Evolutionary conservation across 2,329 filamentous ascomycete genomes (phyloP).

Genomic region (Sodiomyces alkalinus): DNA sequence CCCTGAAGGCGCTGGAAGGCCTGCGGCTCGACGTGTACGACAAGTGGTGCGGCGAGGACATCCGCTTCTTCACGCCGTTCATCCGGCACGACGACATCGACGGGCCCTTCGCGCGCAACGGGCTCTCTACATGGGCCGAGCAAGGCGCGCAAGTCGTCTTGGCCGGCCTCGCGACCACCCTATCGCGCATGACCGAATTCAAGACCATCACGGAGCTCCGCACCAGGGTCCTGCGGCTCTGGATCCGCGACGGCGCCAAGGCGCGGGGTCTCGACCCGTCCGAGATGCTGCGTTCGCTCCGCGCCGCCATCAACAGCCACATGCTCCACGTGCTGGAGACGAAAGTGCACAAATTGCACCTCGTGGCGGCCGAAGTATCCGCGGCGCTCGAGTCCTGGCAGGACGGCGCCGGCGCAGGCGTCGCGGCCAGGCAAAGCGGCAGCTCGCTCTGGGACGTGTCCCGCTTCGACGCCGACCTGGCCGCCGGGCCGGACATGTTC

Average conservation of each 20-base stretch:
- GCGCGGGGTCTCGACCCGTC: slow-evolving; percentile 52
- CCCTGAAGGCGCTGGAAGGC: slow-evolving; percentile 50
- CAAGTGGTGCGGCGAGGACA: slow-evolving; percentile 69
- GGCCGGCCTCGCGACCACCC: slow-evolving; percentile 42
- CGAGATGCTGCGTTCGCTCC: slow-evolving; percentile 52
- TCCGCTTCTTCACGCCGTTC: slow-evolving; percentile 75
- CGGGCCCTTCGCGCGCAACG: slow-evolving; percentile 40
- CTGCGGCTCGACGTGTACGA: slow-evolving; percentile 65
- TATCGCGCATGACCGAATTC: slow-evolving; percentile 49
- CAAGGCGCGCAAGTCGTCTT: slow-evolving; percentile 44
- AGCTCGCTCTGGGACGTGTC: slow-evolving; percentile 60
- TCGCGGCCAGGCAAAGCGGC: slow-evolving; percentile 32
- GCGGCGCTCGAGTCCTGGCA: slow-evolving; percentile 47
- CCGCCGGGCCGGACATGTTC: slow-evolving; percentile 50
- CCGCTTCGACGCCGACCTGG: slow-evolving; percentile 49
- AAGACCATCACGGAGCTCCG: slow-evolving; percentile 54
- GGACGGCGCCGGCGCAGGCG: too few relatives aligned
- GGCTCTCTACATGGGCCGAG: slow-evolving; percentile 48
- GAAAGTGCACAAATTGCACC: slow-evolving; percentile 48
- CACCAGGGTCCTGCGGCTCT: slow-evolving; percentile 54
- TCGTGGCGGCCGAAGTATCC: slow-evolving; percentile 49
- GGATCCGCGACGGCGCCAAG: slow-evolving; percentile 54
- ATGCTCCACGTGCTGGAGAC: slow-evolving; percentile 46
- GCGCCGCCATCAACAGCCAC: slow-evolving; percentile 52
- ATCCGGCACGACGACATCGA: slow-evolving; percentile 67